These are phyloP conservation scores for Tuber aestivum DNA, from an alignment of 495 filamentous ascomycete genomes.

Conservation along the genomic window DNA sequence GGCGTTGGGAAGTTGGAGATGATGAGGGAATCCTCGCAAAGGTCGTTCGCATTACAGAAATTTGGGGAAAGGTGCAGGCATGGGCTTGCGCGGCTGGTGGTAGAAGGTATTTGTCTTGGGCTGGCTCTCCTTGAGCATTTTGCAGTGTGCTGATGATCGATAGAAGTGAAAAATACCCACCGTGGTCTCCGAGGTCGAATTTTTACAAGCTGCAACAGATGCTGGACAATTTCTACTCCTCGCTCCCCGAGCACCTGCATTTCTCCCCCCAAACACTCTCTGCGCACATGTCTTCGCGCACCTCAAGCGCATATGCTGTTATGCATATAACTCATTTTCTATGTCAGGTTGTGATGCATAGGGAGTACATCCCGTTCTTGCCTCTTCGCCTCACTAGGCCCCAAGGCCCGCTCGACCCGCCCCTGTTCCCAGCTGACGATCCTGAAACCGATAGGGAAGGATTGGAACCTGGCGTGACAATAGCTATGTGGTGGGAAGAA, in stretches of 20 bases:
- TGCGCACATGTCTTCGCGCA: constrained; percentile 70
- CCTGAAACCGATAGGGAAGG: constrained; percentile 28
- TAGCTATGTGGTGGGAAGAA: constrained; percentile 63
- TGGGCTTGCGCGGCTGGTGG: constrained; percentile 40
- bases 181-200: constrained; percentile 59
- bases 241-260: constrained; percentile 62
- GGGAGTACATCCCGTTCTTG: constrained; percentile 77
- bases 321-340: constrained; percentile 73
- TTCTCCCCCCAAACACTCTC: constrained; percentile 72
- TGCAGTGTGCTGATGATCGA: constrained; percentile 8
- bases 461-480: constrained; percentile 43
- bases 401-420: constrained; percentile 66
- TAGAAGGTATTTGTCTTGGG: constrained; percentile 24
- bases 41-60: constrained; percentile 68
- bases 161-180: constrained; percentile 52
- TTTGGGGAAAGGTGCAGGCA: constrained; percentile 57
- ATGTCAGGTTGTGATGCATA: constrained; percentile 71
- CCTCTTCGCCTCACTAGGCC: constrained; percentile 64
- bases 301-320: constrained; percentile 66
- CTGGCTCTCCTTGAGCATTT: background rate
- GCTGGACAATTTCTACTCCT: constrained; percentile 60
- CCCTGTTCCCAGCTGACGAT: constrained; percentile 56
- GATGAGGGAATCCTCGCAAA: constrained; percentile 68
- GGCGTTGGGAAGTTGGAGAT: constrained; percentile 54
- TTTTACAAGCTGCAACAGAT: constrained; percentile 57